Evolutionary conservation across 2,329 filamentous ascomycete genomes (phyloP), one percentile per base, ranked within the genome.

Genomic region (Aureobasidium sp.): DNA sequence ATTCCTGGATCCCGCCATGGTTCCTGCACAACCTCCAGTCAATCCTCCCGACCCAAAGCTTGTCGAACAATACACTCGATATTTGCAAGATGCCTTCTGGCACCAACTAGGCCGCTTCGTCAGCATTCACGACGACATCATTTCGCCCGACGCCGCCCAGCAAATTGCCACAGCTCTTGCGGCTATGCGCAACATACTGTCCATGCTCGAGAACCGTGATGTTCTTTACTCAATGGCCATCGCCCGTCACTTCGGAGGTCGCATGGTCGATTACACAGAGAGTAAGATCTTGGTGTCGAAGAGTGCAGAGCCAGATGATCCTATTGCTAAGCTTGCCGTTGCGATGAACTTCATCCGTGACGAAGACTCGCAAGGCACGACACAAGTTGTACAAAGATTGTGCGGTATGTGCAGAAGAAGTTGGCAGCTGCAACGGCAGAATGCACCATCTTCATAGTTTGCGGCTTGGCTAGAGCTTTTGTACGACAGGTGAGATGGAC

Each of bases 221-320:
- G 87, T 96, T 21, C 83, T 97, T 62, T 96, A 96, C 75, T 94
- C 90, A 0, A 87, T 96, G 66, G 90, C 89, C 8, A 84, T 96
- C 61, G 86, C 89, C 16, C 86, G 91, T 30, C 85, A 92, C 65
- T 80, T 91, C 54, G 86, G 88, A 48, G 85, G 86, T 36, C 83
- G 85, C 13, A 70, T 77, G 63, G 71, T 74, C 16, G 75, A 77
- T 30, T 79, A 78, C 65, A 66, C 69, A 29, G 69, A 70, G 16
- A 65, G 67, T 21, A 67, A 65, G 32, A 65, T 66, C 11, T 53
- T 71, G 5, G 62, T 69, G 7, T 65, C 67, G 2, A 59, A 47
- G 10, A 63, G 66, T 27, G 66, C 69, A 48, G 69, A 71, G 57
- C 74, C 77, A 9, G 75, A 77, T 58, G 70, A 73, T 27, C 71